phyloP scores from a whole-genome alignment of 2,329 filamentous ascomycete species.

The Talaromyces sp. region DNA sequence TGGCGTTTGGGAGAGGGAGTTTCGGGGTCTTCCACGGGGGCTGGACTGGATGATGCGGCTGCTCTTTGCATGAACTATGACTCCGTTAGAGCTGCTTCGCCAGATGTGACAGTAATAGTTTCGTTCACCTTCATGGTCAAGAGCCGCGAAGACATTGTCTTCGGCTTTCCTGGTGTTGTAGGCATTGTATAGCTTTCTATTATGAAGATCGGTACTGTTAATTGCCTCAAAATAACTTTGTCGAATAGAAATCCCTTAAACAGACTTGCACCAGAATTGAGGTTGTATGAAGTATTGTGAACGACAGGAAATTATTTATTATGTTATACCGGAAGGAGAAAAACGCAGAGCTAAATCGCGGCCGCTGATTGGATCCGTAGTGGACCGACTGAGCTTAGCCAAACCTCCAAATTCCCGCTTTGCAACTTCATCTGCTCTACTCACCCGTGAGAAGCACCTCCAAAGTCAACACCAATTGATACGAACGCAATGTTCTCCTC shows the following conservation, averaged over 20 bases:
- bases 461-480: background rate
- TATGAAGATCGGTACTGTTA: background rate
- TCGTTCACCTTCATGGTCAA: slow-evolving; percentile 72
- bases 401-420: slow-evolving; percentile 33
- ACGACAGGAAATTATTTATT: background rate
- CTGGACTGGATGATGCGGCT: slow-evolving; percentile 55
- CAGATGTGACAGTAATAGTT: too few species aligned
- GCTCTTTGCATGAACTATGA: slow-evolving; percentile 84
- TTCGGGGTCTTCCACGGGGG: slow-evolving; percentile 45
- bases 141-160: slow-evolving; percentile 79
- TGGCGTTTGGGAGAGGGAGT: slow-evolving; percentile 36
- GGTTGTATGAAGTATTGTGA: slow-evolving; percentile 15
- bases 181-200: slow-evolving; percentile 27
- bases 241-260: too few species aligned
- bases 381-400: slow-evolving; percentile 25
- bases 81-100: too few species aligned
- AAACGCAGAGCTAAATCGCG: slow-evolving; percentile 22
- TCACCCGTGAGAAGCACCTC: slow-evolving; percentile 19
- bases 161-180: slow-evolving; percentile 55
- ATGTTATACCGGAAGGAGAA: background rate
- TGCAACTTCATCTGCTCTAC: slow-evolving; percentile 22
- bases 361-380: slow-evolving; percentile 26
- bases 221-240: background rate
- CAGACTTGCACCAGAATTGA: background rate
- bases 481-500: slow-evolving; percentile 44